phyloP scores from a whole-genome alignment of 306 rosid genomes.

The Lithocarpus polystachyus region DNA sequence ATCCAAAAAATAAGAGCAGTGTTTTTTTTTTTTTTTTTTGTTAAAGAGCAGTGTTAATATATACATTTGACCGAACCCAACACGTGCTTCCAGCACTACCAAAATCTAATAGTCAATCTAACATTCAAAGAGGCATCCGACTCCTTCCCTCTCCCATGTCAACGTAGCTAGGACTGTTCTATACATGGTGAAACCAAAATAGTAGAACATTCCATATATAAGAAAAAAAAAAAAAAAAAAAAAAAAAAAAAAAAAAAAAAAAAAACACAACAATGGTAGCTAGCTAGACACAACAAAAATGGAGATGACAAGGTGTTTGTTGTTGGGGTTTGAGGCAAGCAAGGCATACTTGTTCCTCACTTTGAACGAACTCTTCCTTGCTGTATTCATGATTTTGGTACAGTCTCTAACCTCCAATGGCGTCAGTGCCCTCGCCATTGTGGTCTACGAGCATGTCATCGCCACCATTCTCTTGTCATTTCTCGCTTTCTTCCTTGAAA shows the following conservation, averaged over 20 bases:
- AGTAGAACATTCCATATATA: no score
- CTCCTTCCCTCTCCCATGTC: no score
- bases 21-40: no score
- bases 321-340: not conserved
- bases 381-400: conserved; percentile 8
- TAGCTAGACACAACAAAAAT: not conserved
- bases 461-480: not conserved
- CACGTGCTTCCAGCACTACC: not conserved
- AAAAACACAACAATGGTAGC: not conserved
- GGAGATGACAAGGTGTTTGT: not conserved
- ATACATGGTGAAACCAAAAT: not conserved
- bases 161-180: not conserved
- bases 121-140: not conserved
- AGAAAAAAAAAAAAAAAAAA: not conserved
- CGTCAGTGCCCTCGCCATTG: conserved; percentile 2
- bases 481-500: conserved; percentile 13
- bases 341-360: conserved; percentile 4
- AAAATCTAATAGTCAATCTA: not conserved
- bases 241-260: not conserved
- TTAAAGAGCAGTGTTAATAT: no score
- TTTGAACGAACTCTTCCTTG: conserved; percentile 1
- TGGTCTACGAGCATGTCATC: conserved; percentile 6
- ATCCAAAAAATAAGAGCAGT: no score
- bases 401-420: not conserved
- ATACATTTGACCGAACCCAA: not conserved